These are phyloP conservation scores for Globisporangium radiosum DNA, from an alignment of 352 stramenopile species.

Conservation along the genomic window DNA sequence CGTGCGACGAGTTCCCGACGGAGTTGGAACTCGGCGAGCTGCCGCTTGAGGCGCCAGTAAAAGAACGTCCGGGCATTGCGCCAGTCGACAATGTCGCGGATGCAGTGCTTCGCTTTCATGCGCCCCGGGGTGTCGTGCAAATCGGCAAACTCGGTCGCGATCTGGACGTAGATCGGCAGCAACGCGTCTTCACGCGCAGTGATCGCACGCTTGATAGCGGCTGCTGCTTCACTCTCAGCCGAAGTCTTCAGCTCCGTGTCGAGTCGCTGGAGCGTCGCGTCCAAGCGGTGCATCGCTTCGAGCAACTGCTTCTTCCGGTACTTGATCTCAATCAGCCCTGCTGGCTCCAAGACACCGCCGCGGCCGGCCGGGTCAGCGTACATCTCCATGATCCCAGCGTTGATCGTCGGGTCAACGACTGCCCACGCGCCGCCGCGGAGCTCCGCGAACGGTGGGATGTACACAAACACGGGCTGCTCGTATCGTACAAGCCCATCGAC, in stretches of 20 bases:
- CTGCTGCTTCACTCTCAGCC: background rate
- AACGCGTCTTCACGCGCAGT: conserved; percentile 89
- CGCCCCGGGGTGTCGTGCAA: conserved; percentile 99
- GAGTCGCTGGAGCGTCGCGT: conserved; percentile 49
- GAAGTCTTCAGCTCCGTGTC: conserved; percentile 13
- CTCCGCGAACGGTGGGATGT: conserved; percentile 99
- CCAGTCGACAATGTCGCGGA: conserved; percentile 96
- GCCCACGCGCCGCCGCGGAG: conserved; percentile 98
- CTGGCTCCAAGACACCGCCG: conserved; percentile 98
- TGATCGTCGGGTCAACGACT: conserved; percentile 99
- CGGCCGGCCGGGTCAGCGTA: conserved; percentile 93
- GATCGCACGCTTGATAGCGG: conserved; percentile 88
- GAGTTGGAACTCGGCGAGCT: conserved; percentile 95
- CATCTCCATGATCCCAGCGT: conserved; percentile 99
- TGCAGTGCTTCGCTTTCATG: conserved; percentile 99
- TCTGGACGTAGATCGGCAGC: conserved; percentile 96
- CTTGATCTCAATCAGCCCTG: conserved; percentile 98
- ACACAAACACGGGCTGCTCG: conserved; percentile 99
- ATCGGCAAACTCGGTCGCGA: conserved; percentile 99
- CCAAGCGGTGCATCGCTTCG: conserved; percentile 95
- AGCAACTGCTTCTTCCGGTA: conserved; percentile 98
- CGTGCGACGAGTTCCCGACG: conserved; percentile 48
- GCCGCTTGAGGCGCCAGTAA: conserved; percentile 97
- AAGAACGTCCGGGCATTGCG: conserved; percentile 94
- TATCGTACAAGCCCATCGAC: conserved; percentile 99